Conservation (phyloP, 2,329 filamentous ascomycete genomes). For the Cercospora brassicicola region DNA sequence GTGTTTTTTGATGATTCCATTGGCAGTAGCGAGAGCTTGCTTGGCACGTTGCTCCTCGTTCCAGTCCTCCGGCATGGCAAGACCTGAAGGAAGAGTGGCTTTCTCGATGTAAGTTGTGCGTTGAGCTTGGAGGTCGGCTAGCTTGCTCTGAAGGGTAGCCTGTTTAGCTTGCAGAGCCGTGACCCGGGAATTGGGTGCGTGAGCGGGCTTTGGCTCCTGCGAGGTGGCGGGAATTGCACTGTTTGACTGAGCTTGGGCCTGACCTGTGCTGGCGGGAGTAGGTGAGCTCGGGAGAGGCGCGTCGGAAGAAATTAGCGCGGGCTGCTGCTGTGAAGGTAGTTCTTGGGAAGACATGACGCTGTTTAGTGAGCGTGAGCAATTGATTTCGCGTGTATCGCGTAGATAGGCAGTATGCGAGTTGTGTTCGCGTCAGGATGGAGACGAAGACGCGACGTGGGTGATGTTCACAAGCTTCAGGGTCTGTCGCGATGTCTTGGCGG, state of each 20-base stretch:
- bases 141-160: conserved; percentile 50
- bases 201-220: not conserved
- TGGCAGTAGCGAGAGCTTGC: conserved; percentile 46
- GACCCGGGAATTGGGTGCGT: conserved; percentile 24
- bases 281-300: conserved; percentile 22
- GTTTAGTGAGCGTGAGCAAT: conserved; percentile 30
- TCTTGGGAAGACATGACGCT: conserved; percentile 31
- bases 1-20: conserved; percentile 60
- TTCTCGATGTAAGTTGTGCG: conserved; percentile 39
- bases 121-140: conserved; percentile 49
- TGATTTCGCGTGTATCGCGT: not conserved
- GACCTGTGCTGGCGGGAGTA: conserved; percentile 8
- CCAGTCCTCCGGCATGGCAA: conserved; percentile 31
- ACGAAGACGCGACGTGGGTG: not conserved
- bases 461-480: not conserved
- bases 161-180: conserved; percentile 32
- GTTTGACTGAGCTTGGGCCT: not conserved
- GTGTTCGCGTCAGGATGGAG: not conserved
- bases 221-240: not conserved
- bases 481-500: not conserved
- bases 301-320: conserved; percentile 12
- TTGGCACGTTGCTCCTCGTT: conserved; percentile 26
- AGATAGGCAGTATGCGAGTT: not conserved
- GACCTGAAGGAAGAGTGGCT: conserved; percentile 32
- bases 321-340: conserved; percentile 8